Evolutionary conservation across 768 basidiomycete genomes (phyloP).

Genomic region (Tephrocybe sp.): DNA sequence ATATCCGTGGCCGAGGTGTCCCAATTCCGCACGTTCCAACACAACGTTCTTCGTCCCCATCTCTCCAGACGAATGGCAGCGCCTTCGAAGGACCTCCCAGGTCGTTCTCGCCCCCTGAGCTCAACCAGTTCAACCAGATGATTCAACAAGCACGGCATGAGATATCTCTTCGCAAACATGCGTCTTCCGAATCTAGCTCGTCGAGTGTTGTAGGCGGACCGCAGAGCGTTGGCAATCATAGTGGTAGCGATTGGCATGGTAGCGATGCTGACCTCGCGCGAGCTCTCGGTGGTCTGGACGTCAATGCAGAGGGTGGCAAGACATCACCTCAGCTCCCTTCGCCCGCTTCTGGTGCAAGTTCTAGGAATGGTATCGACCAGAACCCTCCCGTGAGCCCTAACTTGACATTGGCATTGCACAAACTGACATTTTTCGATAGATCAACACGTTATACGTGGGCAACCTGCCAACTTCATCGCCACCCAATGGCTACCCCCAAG

Average conservation of each 20-base stretch:
- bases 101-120: constrained; percentile 17
- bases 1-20: constrained; percentile 19
- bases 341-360: constrained; percentile 64
- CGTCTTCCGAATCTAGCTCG: constrained; percentile 29
- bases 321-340: constrained; percentile 77
- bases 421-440: constrained; percentile 38
- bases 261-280: constrained; percentile 33
- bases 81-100: constrained; percentile 11
- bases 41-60: constrained; percentile 36
- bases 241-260: constrained; percentile 15
- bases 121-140: constrained; percentile 18
- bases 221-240: constrained; percentile 17
- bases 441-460: constrained; percentile 99
- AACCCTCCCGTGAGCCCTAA: constrained; percentile 75
- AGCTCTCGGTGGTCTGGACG: constrained; percentile 45
- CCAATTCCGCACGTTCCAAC: constrained; percentile 23
- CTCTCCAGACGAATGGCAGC: constrained; percentile 8
- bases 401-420: not conserved
- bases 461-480: constrained; percentile 85
- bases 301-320: constrained; percentile 52
- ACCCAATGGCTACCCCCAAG: constrained; percentile 68
- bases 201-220: constrained; percentile 29
- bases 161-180: constrained; percentile 10
- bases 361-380: constrained; percentile 66
- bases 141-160: constrained; percentile 15